Base-by-base conservation (phyloP, 2,329 filamentous ascomycete genomes). In the Aureobasidium sp. region DNA sequence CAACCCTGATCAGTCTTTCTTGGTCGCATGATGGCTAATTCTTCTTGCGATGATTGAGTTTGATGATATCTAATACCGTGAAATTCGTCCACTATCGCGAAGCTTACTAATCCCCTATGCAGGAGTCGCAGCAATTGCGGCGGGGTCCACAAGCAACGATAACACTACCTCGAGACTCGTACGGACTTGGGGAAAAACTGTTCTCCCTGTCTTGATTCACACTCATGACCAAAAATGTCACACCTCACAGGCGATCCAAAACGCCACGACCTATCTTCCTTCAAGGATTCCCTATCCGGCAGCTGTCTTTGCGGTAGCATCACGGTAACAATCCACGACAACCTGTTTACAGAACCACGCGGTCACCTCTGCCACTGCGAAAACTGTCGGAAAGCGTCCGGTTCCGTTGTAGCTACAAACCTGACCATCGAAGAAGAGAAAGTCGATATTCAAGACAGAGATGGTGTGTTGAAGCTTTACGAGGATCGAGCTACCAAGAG, bases 301-400 rank as follows among this genome's bases (percentile, higher is more conserved):
- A 71, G 73, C 8, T 81, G 78, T 63, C 72, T 78, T 40, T 79
- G 77, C 67, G 75, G 75, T 57, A 71, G 73, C 60, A 75, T 81
- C 23, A 74, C 68, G n/a, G 77, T 81, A 2, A 78, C 73, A 9
- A 77, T 81, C 65, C 72, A 72, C 61, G 79, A 80, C 63, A 63
- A 65, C 13, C 74, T 80, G 23, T 81, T 80, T 66, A 72, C 70
- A 11, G 70, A 70, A 35, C 71, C 71, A 7, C 68, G 76, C 31
- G 78, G 78, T 1, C 75, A 78, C 64, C 67, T 80, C 8, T 81
- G 79, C 67, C 77, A 81, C 63, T 81, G 79, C 67, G 68, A 71
- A 35, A 82, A 81, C 62, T 81, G 79, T 68, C 74, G 78, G 43
- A 81, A 80, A 66, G 72, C 76, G 0, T 72, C 78, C 1, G 78